phyloP scores from a whole-genome alignment of 306 rosid genomes.

The Notholithocarpus densiflorus region DNA sequence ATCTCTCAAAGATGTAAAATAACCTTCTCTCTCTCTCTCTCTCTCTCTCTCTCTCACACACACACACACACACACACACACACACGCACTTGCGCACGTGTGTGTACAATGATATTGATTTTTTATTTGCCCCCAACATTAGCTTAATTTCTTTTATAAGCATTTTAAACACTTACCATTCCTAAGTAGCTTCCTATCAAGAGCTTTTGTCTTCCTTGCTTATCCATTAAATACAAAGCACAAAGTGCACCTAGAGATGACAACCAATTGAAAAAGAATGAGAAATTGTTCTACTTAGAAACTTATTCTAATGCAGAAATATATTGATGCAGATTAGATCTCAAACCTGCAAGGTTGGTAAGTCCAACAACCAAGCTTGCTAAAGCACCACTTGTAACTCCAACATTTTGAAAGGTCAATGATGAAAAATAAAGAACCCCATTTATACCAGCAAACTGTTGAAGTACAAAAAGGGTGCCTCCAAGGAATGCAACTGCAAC shows the following conservation, averaged over 20 bases:
- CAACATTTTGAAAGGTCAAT: conserved; percentile 78
- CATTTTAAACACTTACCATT: conserved; percentile 57
- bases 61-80: no score
- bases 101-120: not conserved
- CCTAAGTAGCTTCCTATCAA: conserved; percentile 84
- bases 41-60: fast-evolving
- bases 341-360: conserved; percentile 80
- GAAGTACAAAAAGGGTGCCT: conserved; percentile 77
- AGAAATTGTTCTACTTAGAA: conserved; percentile 25
- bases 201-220: conserved; percentile 80
- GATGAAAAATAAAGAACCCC: conserved; percentile 93
- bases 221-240: conserved; percentile 76
- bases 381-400: conserved; percentile 60
- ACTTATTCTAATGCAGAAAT: conserved; percentile 9
- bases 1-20: not conserved
- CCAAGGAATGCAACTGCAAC: conserved; percentile 81
- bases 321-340: conserved; percentile 6
- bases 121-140: not conserved
- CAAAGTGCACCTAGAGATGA: conserved; percentile 62
- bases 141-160: not conserved
- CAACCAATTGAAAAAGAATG: conserved; percentile 22
- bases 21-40: not conserved
- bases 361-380: conserved; percentile 82
- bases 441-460: conserved; percentile 89
- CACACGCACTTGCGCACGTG: no score